A percentile compares a stretch with the other conserved stretches of the same genome.
Evolutionary conservation across 495 filamentous ascomycete genomes (phyloP).

Genomic region (Neurospora sublineolata): DNA sequence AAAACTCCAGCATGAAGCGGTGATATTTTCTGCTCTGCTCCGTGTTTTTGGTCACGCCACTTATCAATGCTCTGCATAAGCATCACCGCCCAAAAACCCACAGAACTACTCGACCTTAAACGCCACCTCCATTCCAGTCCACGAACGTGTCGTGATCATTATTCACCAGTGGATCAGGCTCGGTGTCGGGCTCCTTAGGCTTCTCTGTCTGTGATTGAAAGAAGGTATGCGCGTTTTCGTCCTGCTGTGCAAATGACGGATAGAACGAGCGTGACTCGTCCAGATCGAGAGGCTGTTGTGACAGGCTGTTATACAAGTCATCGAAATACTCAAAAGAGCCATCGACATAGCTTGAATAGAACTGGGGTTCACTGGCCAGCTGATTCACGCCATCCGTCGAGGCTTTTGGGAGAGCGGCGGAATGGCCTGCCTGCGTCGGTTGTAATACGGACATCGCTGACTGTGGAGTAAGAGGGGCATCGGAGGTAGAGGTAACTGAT

Average conservation of each 20-base stretch:
- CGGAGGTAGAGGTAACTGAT: background rate
- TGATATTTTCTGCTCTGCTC: background rate
- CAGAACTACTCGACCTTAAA: background rate
- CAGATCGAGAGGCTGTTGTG: background rate
- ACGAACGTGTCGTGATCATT: background rate
- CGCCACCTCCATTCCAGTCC: background rate
- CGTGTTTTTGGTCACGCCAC: background rate
- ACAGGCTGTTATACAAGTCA: background rate
- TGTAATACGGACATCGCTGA: background rate
- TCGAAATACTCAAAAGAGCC: background rate
- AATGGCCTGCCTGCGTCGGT: background rate
- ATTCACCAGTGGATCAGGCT: background rate
- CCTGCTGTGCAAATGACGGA: background rate
- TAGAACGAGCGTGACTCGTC: background rate
- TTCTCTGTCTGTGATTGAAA: background rate
- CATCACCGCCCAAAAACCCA: background rate
- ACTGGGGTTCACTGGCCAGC: background rate
- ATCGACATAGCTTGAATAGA: background rate
- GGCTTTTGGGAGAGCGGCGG: background rate
- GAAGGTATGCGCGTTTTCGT: background rate
- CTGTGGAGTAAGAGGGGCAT: background rate
- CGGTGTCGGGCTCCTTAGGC: background rate
- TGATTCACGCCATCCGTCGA: background rate
- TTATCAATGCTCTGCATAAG: background rate
- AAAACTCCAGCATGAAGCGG: background rate